Evolutionary conservation across 495 filamentous ascomycete species (phyloP).

Genomic region (Podospora bellae-mahoneyi): DNA sequence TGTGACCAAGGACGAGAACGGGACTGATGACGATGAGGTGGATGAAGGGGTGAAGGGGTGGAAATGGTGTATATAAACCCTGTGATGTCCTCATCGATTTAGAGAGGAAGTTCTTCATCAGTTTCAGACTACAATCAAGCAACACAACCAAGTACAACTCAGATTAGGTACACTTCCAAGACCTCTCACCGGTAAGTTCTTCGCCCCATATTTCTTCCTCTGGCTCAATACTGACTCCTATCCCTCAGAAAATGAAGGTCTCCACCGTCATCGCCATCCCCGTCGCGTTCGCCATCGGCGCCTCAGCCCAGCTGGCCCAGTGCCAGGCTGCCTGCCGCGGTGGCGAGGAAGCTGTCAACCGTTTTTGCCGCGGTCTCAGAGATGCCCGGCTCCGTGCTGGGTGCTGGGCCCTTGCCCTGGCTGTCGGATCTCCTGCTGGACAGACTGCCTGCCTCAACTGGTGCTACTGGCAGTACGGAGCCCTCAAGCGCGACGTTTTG

Average conservation of each 20-base stretch:
- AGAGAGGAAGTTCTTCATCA: neutral
- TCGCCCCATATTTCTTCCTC: neutral
- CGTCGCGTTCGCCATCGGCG: neutral
- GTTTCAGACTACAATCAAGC: neutral
- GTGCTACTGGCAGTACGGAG: conserved; percentile 8
- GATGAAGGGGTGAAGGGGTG: neutral
- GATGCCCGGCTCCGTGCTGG: neutral
- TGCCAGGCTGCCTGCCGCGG: neutral
- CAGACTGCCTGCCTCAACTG: conserved; percentile 6
- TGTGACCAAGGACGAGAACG: neutral
- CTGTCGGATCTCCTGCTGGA: neutral
- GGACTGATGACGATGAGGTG: neutral
- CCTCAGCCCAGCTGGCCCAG: neutral
- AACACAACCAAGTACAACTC: neutral
- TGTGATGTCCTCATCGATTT: neutral
- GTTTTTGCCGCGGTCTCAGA: neutral
- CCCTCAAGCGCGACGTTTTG: conserved; percentile 3
- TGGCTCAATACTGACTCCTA: neutral
- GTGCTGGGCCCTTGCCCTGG: conserved; percentile 4
- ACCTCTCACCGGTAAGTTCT: neutral
- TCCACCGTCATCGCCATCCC: neutral
- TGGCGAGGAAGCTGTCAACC: conserved; percentile 2
- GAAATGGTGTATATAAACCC: neutral
- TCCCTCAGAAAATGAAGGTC: neutral
- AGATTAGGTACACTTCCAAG: neutral